Percentiles rank a stretch among this genome's conserved stretches.
These are phyloP conservation scores for Tetrapisispora fleetii DNA, from an alignment of 805 yeast genomes.

Conservation along the genomic window DNA sequence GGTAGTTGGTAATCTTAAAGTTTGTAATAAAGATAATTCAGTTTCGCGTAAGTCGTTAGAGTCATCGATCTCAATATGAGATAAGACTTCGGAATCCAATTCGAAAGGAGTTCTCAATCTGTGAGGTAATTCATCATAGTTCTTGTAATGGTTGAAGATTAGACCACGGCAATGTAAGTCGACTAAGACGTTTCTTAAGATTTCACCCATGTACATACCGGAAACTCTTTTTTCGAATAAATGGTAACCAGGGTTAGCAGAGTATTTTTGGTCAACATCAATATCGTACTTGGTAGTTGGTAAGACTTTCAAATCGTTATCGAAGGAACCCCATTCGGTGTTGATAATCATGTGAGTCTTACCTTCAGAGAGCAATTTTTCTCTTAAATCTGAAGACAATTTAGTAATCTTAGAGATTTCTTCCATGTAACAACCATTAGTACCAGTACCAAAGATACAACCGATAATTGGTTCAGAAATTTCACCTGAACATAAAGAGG, in stretches of 20 bases:
- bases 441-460: conserved; percentile 93
- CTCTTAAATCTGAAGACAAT: conserved; percentile 41
- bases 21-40: conserved; percentile 54
- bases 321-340: conserved; percentile 98
- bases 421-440: conserved; percentile 92
- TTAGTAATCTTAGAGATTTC: conserved; percentile 63
- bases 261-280: conserved; percentile 50
- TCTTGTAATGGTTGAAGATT: conserved; percentile 45
- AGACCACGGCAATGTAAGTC: conserved; percentile 54
- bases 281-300: conserved; percentile 75
- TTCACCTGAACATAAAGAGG: conserved; percentile 39
- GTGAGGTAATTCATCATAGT: conserved; percentile 38
- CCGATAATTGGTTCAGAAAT: conserved; percentile 77
- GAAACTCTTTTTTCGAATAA: conserved; percentile 87
- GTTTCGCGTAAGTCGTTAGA: conserved; percentile 63
- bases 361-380: conserved; percentile 33
- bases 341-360: conserved; percentile 74
- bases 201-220: conserved; percentile 90
- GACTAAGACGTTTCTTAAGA: conserved; percentile 61
- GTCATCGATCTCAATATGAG: conserved; percentile 78
- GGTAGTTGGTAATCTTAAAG: conserved; percentile 60
- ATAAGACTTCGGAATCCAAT: conserved; percentile 72
- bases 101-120: conserved; percentile 69
- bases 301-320: conserved; percentile 62
- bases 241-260: conserved; percentile 80